Evolutionary conservation across 2,329 filamentous ascomycete species (phyloP).

Genomic region (Alternaria hordeiaustralica): DNA sequence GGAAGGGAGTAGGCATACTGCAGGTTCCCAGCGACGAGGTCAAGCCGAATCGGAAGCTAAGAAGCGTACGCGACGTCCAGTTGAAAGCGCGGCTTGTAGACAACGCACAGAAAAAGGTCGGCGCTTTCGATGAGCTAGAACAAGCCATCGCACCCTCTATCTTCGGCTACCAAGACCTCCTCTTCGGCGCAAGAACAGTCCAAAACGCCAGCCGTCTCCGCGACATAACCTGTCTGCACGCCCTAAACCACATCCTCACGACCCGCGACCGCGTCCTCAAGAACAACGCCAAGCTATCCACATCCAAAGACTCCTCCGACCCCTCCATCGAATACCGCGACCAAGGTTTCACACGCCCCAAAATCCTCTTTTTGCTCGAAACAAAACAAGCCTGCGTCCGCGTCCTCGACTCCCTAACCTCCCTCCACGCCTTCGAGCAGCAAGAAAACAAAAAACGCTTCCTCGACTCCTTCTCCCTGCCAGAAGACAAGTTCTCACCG

Average conservation of each 20-base stretch:
- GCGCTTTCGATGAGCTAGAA: conserved; percentile 66
- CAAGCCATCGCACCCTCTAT: conserved; percentile 72
- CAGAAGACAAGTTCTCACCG: conserved; percentile 70
- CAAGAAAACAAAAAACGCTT: conserved; percentile 96
- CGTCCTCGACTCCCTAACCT: conserved; percentile 77
- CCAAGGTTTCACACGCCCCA: conserved; percentile 94
- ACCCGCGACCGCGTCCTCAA: conserved; percentile 91
- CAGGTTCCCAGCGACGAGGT: conserved; percentile 33
- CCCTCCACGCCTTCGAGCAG: conserved; percentile 81
- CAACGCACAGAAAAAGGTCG: conserved; percentile 41
- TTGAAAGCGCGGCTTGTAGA: conserved; percentile 43
- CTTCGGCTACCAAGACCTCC: conserved; percentile 81
- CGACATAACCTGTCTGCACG: conserved; percentile 78
- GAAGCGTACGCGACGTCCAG: conserved; percentile 34
- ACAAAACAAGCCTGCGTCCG: conserved; percentile 85
- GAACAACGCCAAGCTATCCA: conserved; percentile 81
- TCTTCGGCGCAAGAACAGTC: conserved; percentile 75
- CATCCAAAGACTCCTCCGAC: conserved; percentile 65
- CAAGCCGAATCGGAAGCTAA: conserved; percentile 28
- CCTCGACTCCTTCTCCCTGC: conserved; percentile 77
- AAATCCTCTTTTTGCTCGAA: conserved; percentile 87
- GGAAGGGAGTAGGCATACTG: conserved; percentile 29
- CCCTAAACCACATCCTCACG: conserved; percentile 91
- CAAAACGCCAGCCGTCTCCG: conserved; percentile 73
- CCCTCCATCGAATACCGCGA: conserved; percentile 80